Evolutionary conservation across 78 protist genomes (phyloP).

Genomic region (Dictyostelium brefeldianum): DNA sequence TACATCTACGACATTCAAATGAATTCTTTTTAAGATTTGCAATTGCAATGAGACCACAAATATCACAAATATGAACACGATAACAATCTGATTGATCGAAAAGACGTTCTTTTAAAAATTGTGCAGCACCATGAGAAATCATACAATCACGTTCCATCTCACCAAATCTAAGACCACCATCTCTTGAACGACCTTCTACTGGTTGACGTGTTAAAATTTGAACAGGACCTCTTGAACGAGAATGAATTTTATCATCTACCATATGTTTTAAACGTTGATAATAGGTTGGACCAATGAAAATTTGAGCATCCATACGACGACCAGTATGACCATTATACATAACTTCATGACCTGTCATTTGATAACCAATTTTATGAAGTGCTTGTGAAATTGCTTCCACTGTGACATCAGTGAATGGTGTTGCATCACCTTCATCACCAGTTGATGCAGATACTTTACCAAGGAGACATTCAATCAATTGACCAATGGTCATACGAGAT

Average conservation of each 20-base stretch:
- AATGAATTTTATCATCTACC: conserved; percentile 99
- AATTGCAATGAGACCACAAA: conserved; percentile 79
- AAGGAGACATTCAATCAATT: conserved; percentile 97
- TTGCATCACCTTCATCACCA: conserved; percentile 77
- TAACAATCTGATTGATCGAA: conserved; percentile 95
- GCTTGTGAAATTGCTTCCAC: conserved; percentile 88
- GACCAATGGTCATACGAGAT: conserved; percentile 98
- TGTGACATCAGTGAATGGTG: conserved; percentile 96
- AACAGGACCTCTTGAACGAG: conserved; percentile 98
- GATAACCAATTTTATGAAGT: conserved; percentile 95
- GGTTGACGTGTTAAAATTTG: conserved; percentile 99
- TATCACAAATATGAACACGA: conserved; percentile 89
- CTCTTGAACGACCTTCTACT: conserved; percentile 99
- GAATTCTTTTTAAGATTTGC: conserved; percentile 85
- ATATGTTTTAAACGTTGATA: conserved; percentile 99
- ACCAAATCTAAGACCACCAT: conserved; percentile 99
- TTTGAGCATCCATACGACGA: conserved; percentile 94
- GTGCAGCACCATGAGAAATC: conserved; percentile 97
- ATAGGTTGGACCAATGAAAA: conserved; percentile 99
- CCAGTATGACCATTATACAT: conserved; percentile 97
- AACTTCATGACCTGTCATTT: conserved; percentile 98
- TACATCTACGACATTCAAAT: conserved; percentile 96
- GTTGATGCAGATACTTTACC: conserved; percentile 97
- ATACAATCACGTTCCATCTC: conserved; percentile 99
- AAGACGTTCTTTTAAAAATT: conserved; percentile 97